Evolutionary conservation across 83 land plant species (phyloP).

Genomic region (Larix sibirica): DNA sequence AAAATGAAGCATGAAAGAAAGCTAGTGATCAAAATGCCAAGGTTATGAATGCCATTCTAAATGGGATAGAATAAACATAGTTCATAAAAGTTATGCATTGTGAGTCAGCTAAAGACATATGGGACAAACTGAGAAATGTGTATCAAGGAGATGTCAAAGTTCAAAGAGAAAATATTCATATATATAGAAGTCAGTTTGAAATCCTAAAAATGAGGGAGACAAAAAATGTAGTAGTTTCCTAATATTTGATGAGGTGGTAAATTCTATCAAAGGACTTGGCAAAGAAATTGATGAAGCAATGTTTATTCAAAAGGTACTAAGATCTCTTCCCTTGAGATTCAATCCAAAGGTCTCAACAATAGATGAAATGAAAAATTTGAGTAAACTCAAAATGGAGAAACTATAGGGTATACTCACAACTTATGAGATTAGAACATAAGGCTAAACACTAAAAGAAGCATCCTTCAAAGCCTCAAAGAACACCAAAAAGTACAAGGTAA

Average conservation of each 20-base stretch:
- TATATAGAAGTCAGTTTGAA: background rate
- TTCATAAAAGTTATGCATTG: background rate
- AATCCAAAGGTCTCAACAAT: background rate
- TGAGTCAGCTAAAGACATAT: background rate
- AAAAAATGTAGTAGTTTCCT: background rate
- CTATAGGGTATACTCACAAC: background rate
- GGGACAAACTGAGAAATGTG: background rate
- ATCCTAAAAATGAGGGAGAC: background rate
- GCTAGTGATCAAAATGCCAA: background rate
- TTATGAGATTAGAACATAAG: background rate
- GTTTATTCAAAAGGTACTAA: background rate
- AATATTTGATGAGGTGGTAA: background rate
- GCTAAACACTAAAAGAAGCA: background rate
- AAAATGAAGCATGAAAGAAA: too few relatives aligned
- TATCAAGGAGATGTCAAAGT: background rate
- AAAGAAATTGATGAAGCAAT: background rate
- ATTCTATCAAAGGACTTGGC: background rate
- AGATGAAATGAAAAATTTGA: background rate
- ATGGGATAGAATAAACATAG: background rate
- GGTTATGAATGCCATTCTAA: background rate
- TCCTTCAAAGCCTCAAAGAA: background rate
- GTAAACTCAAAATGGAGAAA: background rate
- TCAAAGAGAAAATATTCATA: background rate
- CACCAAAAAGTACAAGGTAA: too few relatives aligned
- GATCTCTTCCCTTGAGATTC: background rate